A percentile compares a stretch with the other conserved stretches of the same genome.
phyloP scores from a whole-genome alignment of 208 protist genomes.

The Wallacemonas sp. region DNA sequence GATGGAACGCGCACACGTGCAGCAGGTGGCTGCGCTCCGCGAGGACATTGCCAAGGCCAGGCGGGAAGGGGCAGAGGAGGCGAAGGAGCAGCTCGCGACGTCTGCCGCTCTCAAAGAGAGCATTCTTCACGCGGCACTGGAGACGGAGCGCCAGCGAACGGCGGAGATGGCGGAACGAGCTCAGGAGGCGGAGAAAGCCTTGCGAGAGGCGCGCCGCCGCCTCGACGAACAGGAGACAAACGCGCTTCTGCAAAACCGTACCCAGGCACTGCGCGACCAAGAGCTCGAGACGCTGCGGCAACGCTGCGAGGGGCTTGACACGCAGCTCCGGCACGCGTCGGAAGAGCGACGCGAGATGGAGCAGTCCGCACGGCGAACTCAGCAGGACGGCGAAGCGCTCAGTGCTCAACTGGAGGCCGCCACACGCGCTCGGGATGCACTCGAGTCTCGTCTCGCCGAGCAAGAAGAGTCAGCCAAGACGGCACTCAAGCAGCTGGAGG shows the following conservation, averaged over 20 bases:
- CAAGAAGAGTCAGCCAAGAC: constrained; percentile 51
- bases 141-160: constrained; percentile 47
- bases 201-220: constrained; percentile 12
- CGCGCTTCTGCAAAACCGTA: neutral
- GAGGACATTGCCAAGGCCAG: constrained; percentile 44
- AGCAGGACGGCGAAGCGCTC: constrained; percentile 25
- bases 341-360: constrained; percentile 19
- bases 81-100: constrained; percentile 47
- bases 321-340: neutral
- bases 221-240: constrained; percentile 14
- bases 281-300: constrained; percentile 16
- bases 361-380: constrained; percentile 27
- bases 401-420: constrained; percentile 23
- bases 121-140: constrained; percentile 41
- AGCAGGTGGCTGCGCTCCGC: constrained; percentile 50
- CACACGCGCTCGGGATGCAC: constrained; percentile 14
- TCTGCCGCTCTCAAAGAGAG: constrained; percentile 59
- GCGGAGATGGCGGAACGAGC: constrained; percentile 12
- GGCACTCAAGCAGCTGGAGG: constrained; percentile 57
- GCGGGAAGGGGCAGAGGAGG: constrained; percentile 41
- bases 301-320: constrained; percentile 19
- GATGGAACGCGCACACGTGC: constrained; percentile 44
- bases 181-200: constrained; percentile 10
- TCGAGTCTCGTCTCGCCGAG: constrained; percentile 34
- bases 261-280: neutral